Conservation (phyloP, 2,329 filamentous ascomycete species). For the Cephalotrichum gorgonifer region DNA sequence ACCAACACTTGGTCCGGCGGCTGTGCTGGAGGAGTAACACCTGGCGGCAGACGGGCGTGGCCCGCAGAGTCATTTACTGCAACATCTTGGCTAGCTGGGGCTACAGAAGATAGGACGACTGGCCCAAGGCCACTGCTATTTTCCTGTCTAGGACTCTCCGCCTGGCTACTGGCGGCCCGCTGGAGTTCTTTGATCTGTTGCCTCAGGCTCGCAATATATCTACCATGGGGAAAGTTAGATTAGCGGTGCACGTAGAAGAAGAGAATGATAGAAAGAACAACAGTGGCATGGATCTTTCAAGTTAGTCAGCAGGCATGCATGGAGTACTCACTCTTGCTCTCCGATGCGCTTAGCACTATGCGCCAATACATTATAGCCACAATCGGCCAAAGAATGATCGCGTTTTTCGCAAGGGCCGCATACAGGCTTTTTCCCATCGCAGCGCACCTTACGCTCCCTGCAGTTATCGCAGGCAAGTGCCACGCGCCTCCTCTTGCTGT, state of each 20-base stretch:
- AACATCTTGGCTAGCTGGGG: too few relatives aligned
- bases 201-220: not conserved
- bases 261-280: conserved; percentile 3
- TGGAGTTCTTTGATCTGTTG: not conserved
- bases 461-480: conserved; percentile 30
- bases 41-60: not conserved
- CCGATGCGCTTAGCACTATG: conserved; percentile 24
- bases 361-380: conserved; percentile 20
- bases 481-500: conserved; percentile 8
- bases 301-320: conserved; percentile 10
- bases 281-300: not conserved
- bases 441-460: conserved; percentile 27
- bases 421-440: conserved; percentile 31
- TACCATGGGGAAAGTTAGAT: not conserved
- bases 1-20: conserved; percentile 8
- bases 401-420: conserved; percentile 29
- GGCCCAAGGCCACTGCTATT: not conserved
- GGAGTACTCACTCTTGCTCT: conserved; percentile 18
- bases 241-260: conserved; percentile 6
- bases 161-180: not conserved
- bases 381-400: conserved; percentile 20
- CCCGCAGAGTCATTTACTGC: too few relatives aligned
- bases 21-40: too few relatives aligned
- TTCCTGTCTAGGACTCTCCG: not conserved
- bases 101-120: not conserved